Evolutionary conservation across 208 protist genomes (phyloP).

Genomic region (Plasmodiophora brassicae): DNA sequence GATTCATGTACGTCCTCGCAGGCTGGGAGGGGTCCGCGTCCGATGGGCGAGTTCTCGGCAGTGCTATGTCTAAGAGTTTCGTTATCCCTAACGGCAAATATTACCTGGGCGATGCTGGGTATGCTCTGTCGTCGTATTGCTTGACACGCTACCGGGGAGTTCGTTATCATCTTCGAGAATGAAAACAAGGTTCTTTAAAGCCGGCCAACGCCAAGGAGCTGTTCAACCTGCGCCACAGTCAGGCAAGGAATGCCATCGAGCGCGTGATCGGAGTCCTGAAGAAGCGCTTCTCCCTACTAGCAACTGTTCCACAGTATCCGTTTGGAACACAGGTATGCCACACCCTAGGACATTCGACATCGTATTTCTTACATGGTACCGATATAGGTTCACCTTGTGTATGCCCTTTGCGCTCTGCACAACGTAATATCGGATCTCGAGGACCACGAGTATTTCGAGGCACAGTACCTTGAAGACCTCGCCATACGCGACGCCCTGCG

Average conservation of each 20-base stretch:
- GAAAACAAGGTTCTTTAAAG: neutral
- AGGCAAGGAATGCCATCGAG: neutral
- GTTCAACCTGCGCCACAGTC: neutral
- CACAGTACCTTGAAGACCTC: neutral
- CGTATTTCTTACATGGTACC: neutral
- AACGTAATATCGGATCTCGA: neutral
- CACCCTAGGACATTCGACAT: neutral
- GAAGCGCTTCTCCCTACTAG: neutral
- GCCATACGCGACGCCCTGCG: neutral
- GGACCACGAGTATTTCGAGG: neutral
- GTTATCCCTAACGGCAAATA: slow-evolving; percentile 23
- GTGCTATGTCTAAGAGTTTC: neutral
- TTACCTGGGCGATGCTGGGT: neutral
- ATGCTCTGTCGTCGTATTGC: neutral
- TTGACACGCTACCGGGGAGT: neutral
- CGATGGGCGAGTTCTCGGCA: neutral
- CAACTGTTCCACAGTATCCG: neutral
- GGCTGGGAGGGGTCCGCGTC: neutral
- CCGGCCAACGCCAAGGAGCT: neutral
- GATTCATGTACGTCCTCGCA: neutral
- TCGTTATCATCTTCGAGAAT: slow-evolving; percentile 25
- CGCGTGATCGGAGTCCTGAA: neutral
- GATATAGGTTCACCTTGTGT: neutral
- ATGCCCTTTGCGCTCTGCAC: neutral
- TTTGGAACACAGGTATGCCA: neutral